A percentile compares a stretch with the other conserved stretches of the same genome.
Conservation (phyloP, 1,284 basidiomycete genomes). For the Tilletia horrida region DNA sequence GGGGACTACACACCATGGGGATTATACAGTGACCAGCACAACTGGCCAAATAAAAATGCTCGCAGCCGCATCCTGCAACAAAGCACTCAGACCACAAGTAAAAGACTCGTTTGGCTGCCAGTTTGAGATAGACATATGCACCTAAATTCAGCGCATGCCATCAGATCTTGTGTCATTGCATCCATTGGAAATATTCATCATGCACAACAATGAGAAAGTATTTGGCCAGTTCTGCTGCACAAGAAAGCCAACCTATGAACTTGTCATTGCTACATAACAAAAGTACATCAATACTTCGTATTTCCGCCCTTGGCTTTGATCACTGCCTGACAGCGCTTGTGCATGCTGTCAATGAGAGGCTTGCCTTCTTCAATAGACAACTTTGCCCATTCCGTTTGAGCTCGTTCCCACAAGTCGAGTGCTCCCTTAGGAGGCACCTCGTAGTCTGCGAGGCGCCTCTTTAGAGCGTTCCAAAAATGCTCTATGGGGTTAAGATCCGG, state of each 20-base stretch:
- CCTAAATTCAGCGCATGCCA: background rate
- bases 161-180: background rate
- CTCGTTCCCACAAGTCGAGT: background rate
- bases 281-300: background rate
- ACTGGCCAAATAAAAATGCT: background rate
- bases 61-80: background rate
- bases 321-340: background rate
- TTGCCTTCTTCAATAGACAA: background rate
- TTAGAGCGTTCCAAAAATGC: constrained; percentile 51
- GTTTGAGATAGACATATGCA: background rate
- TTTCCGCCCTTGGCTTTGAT: background rate
- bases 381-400: background rate
- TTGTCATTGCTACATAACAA: background rate
- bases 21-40: background rate
- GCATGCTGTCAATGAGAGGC: background rate
- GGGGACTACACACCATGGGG: too few relatives aligned
- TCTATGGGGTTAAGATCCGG: constrained; percentile 57
- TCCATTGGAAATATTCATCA: background rate
- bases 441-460: constrained; percentile 16
- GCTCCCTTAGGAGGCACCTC: background rate
- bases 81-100: background rate
- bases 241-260: background rate
- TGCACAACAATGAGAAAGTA: background rate
- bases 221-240: background rate
- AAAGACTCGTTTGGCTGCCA: background rate